These are phyloP conservation scores for Persicaria tinctoria DNA, from an alignment of 148 eudicot genomes.

Conservation along the genomic window DNA sequence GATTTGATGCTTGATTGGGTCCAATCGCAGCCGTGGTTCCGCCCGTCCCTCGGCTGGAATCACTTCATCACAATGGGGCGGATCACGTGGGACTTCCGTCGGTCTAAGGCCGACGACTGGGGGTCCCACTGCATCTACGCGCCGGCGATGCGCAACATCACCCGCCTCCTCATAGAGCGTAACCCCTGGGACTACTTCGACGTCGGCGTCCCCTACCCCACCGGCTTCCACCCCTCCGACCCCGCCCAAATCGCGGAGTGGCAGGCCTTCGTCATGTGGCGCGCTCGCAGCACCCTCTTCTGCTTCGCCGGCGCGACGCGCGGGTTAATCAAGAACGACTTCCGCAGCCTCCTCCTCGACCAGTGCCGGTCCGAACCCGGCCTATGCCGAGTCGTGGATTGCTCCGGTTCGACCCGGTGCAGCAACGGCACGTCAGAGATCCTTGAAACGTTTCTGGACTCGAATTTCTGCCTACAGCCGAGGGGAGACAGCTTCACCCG, in stretches of 20 bases:
- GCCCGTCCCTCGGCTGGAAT: constrained; percentile 45
- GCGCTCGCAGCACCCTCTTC: constrained; percentile 35
- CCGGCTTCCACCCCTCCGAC: constrained; percentile 61
- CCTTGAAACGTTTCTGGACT: constrained; percentile 57
- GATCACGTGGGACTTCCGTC: constrained; percentile 67
- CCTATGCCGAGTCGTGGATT: constrained; percentile 62
- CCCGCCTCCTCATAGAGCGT: constrained; percentile 49
- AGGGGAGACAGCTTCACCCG: constrained; percentile 88
- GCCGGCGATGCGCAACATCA: constrained; percentile 47
- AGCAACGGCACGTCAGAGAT: constrained; percentile 51
- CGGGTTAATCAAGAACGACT: constrained; percentile 53
- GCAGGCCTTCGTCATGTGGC: constrained; percentile 45
- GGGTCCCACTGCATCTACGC: constrained; percentile 45
- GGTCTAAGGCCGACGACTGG: constrained; percentile 40
- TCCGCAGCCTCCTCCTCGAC: constrained; percentile 45
- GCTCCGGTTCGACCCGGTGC: constrained; percentile 45
- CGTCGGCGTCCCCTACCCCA: constrained; percentile 66
- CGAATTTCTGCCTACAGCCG: constrained; percentile 83
- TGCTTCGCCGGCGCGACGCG: constrained; percentile 87
- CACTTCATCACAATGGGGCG: constrained; percentile 59
- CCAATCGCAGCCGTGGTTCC: constrained; percentile 27
- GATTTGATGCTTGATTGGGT: constrained; percentile 43
- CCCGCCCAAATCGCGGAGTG: constrained; percentile 26
- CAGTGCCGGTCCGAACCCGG: constrained; percentile 48
- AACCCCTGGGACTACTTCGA: constrained; percentile 62